phyloP scores from a whole-genome alignment of 495 filamentous ascomycete genomes.

The Penicillium daleae region DNA sequence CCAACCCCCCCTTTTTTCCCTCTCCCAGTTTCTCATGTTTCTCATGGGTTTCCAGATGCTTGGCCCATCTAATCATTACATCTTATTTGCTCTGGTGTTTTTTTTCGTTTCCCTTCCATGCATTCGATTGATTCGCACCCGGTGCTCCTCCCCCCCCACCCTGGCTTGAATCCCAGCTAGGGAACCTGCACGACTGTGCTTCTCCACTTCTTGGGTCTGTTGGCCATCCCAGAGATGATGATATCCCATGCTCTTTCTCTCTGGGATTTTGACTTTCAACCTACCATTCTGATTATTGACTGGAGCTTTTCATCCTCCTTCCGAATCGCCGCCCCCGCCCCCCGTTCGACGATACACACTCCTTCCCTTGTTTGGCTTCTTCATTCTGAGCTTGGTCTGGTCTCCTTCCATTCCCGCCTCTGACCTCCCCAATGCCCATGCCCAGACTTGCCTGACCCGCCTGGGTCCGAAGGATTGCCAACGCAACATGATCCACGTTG shows the following conservation, averaged over 20 bases:
- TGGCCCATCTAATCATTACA: neutral
- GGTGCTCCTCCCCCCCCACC: slow-evolving; percentile 12
- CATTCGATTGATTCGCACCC: neutral
- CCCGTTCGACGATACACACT: neutral
- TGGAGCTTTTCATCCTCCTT: neutral
- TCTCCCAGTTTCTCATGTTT: neutral
- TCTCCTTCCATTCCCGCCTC: neutral
- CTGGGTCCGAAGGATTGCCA: slow-evolving; percentile 16
- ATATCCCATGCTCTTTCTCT: neutral
- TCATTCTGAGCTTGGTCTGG: slow-evolving; percentile 4
- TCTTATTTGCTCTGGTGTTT: neutral
- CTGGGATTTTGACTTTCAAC: neutral
- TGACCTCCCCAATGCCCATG: neutral
- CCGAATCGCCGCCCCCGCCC: neutral
- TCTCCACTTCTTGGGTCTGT: slow-evolving; percentile 2
- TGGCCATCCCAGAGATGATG: neutral
- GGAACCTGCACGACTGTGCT: slow-evolving; percentile 27
- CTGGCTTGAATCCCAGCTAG: slow-evolving; percentile 22
- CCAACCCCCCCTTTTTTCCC: slow-evolving; percentile 1
- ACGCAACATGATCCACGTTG: slow-evolving; percentile 17
- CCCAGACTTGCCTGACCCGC: slow-evolving; percentile 7
- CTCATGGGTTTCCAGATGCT: neutral
- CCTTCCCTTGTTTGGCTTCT: neutral
- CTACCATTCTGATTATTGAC: neutral
- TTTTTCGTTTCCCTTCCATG: neutral